Conservation (phyloP, 768 basidiomycete species). For the Roridomyces roridus region DNA sequence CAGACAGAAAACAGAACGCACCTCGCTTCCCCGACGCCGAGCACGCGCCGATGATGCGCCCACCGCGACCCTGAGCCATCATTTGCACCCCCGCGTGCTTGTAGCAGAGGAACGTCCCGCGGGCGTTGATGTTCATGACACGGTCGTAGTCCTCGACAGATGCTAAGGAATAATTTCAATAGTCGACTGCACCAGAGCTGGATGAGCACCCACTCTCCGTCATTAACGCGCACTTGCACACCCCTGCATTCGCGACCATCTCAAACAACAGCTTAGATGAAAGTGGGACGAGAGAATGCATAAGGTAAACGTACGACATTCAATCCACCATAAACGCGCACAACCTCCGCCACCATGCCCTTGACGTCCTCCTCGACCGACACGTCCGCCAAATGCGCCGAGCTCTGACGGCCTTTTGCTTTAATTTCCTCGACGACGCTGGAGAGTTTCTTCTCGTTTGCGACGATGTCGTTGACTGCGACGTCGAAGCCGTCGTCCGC, state of each 20-base stretch:
- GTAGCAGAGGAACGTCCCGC: constrained; percentile 42
- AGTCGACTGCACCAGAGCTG: not conserved
- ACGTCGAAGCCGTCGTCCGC: constrained; percentile 47
- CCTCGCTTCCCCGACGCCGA: constrained; percentile 19
- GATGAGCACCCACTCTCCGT: constrained; percentile 3
- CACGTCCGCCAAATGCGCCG: constrained; percentile 35
- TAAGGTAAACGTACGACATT: constrained; percentile 11
- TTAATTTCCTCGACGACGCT: constrained; percentile 31
- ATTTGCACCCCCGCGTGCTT: constrained; percentile 45
- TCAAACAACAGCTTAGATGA: no score
- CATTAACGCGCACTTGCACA: constrained; percentile 6
- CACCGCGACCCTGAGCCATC: constrained; percentile 43
- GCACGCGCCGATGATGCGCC: constrained; percentile 41
- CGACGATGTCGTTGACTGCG: constrained; percentile 42
- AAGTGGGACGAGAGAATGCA: not conserved
- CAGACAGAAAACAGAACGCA: not conserved
- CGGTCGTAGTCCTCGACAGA: constrained; percentile 31
- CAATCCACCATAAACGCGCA: constrained; percentile 36
- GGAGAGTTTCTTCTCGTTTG: constrained; percentile 31
- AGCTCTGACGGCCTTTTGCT: constrained; percentile 20
- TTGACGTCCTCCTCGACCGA: constrained; percentile 41
- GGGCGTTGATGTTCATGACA: constrained; percentile 35
- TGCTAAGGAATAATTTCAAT: not conserved
- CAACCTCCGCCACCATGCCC: constrained; percentile 34
- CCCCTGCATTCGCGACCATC: constrained; percentile 36